Base-by-base conservation (phyloP, 164 flowering plant species). In the Cinnamomum chago region DNA sequence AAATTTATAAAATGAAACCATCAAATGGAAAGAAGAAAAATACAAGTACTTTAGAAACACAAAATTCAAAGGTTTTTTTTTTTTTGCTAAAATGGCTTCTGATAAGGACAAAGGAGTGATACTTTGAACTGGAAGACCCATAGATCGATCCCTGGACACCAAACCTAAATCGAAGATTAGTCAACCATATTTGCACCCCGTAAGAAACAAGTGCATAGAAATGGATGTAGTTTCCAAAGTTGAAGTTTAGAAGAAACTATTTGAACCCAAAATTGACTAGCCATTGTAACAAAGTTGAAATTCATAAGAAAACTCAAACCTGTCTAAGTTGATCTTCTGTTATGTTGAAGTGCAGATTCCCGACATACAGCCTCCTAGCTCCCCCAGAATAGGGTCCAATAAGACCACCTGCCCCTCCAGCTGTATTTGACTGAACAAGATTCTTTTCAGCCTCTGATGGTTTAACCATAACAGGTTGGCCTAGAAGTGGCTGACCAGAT, bases 391-490 rank as follows among this genome's bases (percentile, higher is more conserved):
- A 86, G 12, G 94, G 85, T 55, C 90, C 90, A 69, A 74, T 78
- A 52, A 73, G 74, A 50, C 93, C 90, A 77, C 84, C 87, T 72
- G 87, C 52, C 60, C 79, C 89, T 73, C 82, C 88, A 64, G 90
- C 76, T 25, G 91, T 27, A 70, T 89, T 91, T 62, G 99, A 88
- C 78, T 91, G 97, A 55, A 90, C 97, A 74, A 91, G 87, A 78
- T 95, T 95, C 81, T 95, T 95, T 80, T 95, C 99, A 77, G 99
- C 97, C 83, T 95, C 99, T 66, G 97, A 95, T 71, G 97, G 99
- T 77, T 95, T 95, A 70, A 95, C 97, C 97, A 92, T 95, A 78
- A 95, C 94, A 3, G 97, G 97, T 77, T 82, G 87, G 67, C 99
- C 93, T 76, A 84, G 90, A 72, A 95, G 92, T 24, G 76, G 87